Evolutionary conservation across 495 filamentous ascomycete species (phyloP), one percentile per base, ranked within the genome.

Genomic region (Lentithecium fluviatile): DNA sequence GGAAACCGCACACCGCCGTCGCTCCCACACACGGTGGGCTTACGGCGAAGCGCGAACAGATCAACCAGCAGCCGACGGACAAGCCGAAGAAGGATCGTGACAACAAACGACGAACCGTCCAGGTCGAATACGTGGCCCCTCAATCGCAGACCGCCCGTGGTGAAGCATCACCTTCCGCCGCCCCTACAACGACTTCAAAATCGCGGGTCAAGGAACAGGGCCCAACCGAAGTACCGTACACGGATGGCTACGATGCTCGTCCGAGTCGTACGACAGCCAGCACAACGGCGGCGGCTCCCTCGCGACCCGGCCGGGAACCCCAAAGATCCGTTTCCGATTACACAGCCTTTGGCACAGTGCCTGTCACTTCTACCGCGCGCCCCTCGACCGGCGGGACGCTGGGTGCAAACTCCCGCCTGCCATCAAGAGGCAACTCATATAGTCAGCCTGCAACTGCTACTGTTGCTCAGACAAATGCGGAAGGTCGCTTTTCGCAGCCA

Each of bases 101-200:
- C 68, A 86, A 88, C 64, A 98, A 97, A 74, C 85, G 94, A 37
- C 82, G 91, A 54, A 99, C 94, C 0, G 91, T 99, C 0, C 94
- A 99, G 74, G 90, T 97, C 12, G 94, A 99, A 76, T 99, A 99
- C 77, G 95, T 99, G 50, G 88, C 90, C 40, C 95, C 94, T 37
- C 84, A 85, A 29, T 94, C 89, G 17, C 85, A 90, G 63, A 97
- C 94, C 4, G 72, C 77, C 2, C 75, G 88, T 66, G 87, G 86
- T 48, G 86, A 89, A 61, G 58, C 74, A 8, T 58, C 72, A n/a
- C 51, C 64, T 1, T 60, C 65, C 49, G 60, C 76, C 29, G 66
- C 73, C 8, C 69, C 69, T 7, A 66, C 66, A 7, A 69, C 70
- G 53, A 71, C 71, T 13, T 40, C 66, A 17, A 62, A 68, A 62